phyloP scores from a whole-genome alignment of 129 eudicot genomes.

The Daucus carota region DH1_v3.0 NC_030383.2:57892501-57893000 shows the following conservation, averaged over 20 bases:
- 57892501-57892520: background rate
- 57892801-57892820: constrained; percentile 14
- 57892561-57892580: background rate
- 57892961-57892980: constrained; percentile 7
- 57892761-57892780: constrained; percentile 3
- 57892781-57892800: constrained; percentile 22
- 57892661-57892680: background rate
- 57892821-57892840: constrained; percentile 20
- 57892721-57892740: constrained; percentile 16
- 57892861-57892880: constrained; percentile 16
- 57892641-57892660: background rate
- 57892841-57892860: background rate
- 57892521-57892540: background rate
- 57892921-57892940: background rate
- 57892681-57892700: background rate
- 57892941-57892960: background rate
- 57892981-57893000: background rate
- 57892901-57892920: background rate
- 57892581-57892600: background rate
- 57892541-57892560: too few species aligned
- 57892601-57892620: background rate
- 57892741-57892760: constrained; percentile 12
- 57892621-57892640: background rate
- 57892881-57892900: constrained; percentile 21
- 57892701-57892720: background rate